These are phyloP conservation scores for Aschersonia sp. DNA, from an alignment of 2,329 filamentous ascomycete genomes.

Conservation along the genomic window DNA sequence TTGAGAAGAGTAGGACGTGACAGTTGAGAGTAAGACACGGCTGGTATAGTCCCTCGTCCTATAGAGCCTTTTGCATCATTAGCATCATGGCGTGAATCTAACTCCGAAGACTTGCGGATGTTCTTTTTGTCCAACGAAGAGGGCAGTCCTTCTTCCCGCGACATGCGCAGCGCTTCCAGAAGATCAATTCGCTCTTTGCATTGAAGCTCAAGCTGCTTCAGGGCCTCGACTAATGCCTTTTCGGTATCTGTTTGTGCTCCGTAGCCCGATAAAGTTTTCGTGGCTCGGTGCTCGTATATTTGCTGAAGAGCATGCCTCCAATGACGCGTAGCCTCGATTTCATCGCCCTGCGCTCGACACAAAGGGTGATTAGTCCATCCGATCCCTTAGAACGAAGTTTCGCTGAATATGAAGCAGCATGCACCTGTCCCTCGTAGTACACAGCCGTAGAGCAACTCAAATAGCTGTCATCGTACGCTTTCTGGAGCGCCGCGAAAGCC, in stretches of 20 bases:
- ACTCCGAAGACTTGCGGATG: not conserved
- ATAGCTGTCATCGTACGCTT: constrained; percentile 96
- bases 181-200: constrained; percentile 89
- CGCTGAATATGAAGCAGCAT: not conserved
- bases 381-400: not conserved
- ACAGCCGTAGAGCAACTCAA: constrained; percentile 88
- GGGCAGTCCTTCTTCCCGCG: constrained; percentile 27
- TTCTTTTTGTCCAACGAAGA: not conserved
- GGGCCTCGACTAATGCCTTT: constrained; percentile 63
- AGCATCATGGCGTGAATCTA: constrained; percentile 4
- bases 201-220: constrained; percentile 73
- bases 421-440: constrained; percentile 85
- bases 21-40: constrained; percentile 67
- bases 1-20: constrained; percentile 50
- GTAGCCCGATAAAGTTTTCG: constrained; percentile 55
- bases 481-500: constrained; percentile 64
- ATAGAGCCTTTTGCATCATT: constrained; percentile 44
- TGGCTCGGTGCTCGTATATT: constrained; percentile 75
- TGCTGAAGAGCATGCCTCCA: constrained; percentile 83
- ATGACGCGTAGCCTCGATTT: constrained; percentile 76
- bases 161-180: constrained; percentile 63
- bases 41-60: constrained; percentile 68
- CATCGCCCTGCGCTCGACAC: constrained; percentile 55
- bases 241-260: constrained; percentile 69
- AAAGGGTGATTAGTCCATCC: not conserved